Percentiles rank a stretch among this genome's conserved stretches.
Evolutionary conservation across 371 early-diverging fungal genomes (phyloP).

Genomic region (Mortierella sp.): DNA sequence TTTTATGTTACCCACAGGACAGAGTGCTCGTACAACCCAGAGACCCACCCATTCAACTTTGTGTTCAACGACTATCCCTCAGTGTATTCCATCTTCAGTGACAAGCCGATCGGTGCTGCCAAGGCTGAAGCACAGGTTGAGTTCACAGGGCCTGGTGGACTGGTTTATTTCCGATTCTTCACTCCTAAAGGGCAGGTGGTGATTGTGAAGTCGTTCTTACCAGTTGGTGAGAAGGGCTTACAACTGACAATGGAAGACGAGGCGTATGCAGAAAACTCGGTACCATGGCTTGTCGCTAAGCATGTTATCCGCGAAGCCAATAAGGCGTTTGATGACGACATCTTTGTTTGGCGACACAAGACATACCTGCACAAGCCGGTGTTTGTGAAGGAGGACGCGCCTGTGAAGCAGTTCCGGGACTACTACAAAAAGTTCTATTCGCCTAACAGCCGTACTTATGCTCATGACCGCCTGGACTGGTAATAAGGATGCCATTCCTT

Average conservation of each 20-base stretch:
- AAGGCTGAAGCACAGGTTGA: slow-evolving; percentile 47
- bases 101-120: slow-evolving; percentile 36
- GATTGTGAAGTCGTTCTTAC: slow-evolving; percentile 43
- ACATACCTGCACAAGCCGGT: slow-evolving; percentile 40
- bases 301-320: slow-evolving; percentile 49
- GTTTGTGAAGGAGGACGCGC: slow-evolving; percentile 48
- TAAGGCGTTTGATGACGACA: slow-evolving; percentile 53
- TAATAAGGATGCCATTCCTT: no score
- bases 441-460: slow-evolving; percentile 53
- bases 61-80: slow-evolving; percentile 50
- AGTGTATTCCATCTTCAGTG: slow-evolving; percentile 44
- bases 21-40: slow-evolving; percentile 42
- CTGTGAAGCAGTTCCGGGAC: slow-evolving; percentile 52
- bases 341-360: slow-evolving; percentile 54
- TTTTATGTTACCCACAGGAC: slow-evolving; percentile 44
- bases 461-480: slow-evolving; percentile 48
- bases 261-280: slow-evolving; percentile 46
- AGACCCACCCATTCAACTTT: slow-evolving; percentile 48
- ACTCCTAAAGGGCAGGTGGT: slow-evolving; percentile 43
- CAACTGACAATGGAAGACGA: slow-evolving; percentile 53
- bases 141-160: slow-evolving; percentile 49
- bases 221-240: slow-evolving; percentile 48
- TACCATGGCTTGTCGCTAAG: slow-evolving; percentile 33
- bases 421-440: slow-evolving; percentile 52
- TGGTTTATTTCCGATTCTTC: slow-evolving; percentile 54